These are phyloP conservation scores for Tetrapisispora namnaoensis DNA, from an alignment of 805 yeast species.

Conservation along the genomic window DNA sequence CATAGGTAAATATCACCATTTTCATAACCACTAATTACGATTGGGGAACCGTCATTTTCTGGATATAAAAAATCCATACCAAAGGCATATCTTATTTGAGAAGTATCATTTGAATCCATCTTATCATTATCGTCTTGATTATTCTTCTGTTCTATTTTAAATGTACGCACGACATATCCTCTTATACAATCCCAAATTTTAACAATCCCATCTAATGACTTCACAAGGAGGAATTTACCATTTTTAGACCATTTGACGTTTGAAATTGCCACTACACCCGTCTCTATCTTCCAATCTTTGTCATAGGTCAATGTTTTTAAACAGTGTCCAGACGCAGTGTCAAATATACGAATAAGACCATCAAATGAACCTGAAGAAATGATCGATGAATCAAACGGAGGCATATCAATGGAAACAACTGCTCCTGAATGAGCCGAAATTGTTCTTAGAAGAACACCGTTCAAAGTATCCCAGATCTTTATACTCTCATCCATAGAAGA, in stretches of 20 bases:
- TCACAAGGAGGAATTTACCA: constrained; percentile 66
- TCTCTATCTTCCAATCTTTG: constrained; percentile 57
- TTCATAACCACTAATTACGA: constrained; percentile 25
- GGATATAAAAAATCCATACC: constrained; percentile 24
- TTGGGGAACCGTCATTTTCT: constrained; percentile 11
- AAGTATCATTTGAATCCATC: background rate
- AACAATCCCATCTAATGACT: constrained; percentile 70
- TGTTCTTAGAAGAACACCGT: constrained; percentile 62
- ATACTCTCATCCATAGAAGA: constrained; percentile 90
- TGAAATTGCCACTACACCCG: constrained; percentile 51
- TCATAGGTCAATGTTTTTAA: constrained; percentile 80
- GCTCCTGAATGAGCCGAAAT: constrained; percentile 92
- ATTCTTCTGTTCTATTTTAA: constrained; percentile 10
- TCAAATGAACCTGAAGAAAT: constrained; percentile 80
- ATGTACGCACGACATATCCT: constrained; percentile 72
- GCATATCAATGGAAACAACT: constrained; percentile 62
- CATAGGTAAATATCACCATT: constrained; percentile 21
- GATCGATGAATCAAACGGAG: constrained; percentile 71
- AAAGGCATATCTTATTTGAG: constrained; percentile 14
- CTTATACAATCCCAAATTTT: constrained; percentile 82
- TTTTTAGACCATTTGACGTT: constrained; percentile 69
- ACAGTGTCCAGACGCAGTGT: constrained; percentile 83
- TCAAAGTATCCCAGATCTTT: constrained; percentile 72
- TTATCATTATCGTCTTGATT: background rate
- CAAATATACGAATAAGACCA: constrained; percentile 83